These are phyloP conservation scores for Trypanosomatidae sp. DNA, from an alignment of 208 protist species.

Conservation along the genomic window DNA sequence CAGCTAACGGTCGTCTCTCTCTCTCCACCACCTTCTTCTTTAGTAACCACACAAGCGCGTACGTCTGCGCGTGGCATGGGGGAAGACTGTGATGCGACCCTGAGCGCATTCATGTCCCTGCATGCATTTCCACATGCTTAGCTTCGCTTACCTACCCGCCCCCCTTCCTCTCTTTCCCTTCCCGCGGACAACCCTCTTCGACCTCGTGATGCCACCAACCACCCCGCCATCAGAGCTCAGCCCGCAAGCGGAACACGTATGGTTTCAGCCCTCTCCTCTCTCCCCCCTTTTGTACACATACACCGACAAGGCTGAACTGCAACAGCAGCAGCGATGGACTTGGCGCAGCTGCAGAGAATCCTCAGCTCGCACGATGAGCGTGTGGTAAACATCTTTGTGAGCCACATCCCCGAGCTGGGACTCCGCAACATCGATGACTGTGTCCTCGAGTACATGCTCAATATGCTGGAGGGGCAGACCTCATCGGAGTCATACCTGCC, in stretches of 20 bases:
- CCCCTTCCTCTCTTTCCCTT: neutral
- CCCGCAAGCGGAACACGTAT: neutral
- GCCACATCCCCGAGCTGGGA: conserved; percentile 64
- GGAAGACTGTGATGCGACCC: neutral
- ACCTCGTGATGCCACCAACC: neutral
- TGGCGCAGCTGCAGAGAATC: conserved; percentile 51
- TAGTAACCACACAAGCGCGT: neutral
- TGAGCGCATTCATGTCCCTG: neutral
- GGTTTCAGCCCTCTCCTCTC: neutral
- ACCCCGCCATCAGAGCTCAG: neutral
- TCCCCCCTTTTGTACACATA: neutral
- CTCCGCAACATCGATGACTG: conserved; percentile 74
- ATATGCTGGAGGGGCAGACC: conserved; percentile 88
- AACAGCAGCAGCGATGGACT: conserved; percentile 46
- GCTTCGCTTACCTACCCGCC: neutral
- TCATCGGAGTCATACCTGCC: conserved; percentile 76
- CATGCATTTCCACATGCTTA: neutral
- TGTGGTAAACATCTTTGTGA: conserved; percentile 67
- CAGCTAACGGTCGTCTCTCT: neutral
- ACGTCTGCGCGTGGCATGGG: neutral
- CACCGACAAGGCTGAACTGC: neutral
- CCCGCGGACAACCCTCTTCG: neutral
- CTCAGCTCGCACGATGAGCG: conserved; percentile 52
- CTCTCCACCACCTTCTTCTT: neutral
- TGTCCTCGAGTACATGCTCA: conserved; percentile 81